Percentiles rank a stretch among this genome's conserved stretches.
Conservation (phyloP, 2,329 filamentous ascomycete genomes). For the Ceratocystis smalleyi region DNA sequence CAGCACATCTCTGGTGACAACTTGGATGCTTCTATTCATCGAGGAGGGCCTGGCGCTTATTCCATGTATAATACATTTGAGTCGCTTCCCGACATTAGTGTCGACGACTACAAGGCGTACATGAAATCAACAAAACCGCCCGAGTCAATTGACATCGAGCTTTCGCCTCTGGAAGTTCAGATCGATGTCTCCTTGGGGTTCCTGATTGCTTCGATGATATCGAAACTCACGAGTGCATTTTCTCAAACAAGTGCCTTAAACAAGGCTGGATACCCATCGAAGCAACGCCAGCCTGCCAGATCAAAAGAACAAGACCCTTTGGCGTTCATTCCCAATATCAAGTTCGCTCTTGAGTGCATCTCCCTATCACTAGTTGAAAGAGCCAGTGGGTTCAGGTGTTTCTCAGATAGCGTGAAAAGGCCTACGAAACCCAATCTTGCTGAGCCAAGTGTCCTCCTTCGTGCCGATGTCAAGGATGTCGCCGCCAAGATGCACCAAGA, state of each 20-base stretch:
- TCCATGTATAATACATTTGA: conserved; percentile 16
- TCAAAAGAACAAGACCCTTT: conserved; percentile 7
- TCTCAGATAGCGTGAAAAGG: conserved; percentile 27
- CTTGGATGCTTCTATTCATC: conserved; percentile 6
- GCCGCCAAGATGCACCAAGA: conserved; percentile 3
- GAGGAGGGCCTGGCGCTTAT: conserved; percentile 4
- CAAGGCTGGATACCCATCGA: background rate
- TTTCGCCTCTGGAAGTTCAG: conserved; percentile 38
- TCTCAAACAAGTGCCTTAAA: conserved; percentile 20
- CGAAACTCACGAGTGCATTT: conserved; percentile 33
- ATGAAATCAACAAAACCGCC: conserved; percentile 8
- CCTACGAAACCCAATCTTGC: background rate
- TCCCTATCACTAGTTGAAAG: conserved; percentile 42
- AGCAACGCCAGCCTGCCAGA: background rate
- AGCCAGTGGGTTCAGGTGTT: conserved; percentile 37
- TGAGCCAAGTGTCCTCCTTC: conserved; percentile 34
- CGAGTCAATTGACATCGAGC: conserved; percentile 32
- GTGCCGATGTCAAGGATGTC: conserved; percentile 31
- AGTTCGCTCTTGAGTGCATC: conserved; percentile 33
- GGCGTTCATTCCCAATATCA: conserved; percentile 24
- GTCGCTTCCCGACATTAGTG: conserved; percentile 5
- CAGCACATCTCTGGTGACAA: background rate
- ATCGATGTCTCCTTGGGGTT: conserved; percentile 43
- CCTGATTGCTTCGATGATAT: conserved; percentile 35
- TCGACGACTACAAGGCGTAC: conserved; percentile 18